These are phyloP conservation scores for Platismatia glauca DNA, from an alignment of 495 filamentous ascomycete species.

Conservation along the genomic window DNA sequence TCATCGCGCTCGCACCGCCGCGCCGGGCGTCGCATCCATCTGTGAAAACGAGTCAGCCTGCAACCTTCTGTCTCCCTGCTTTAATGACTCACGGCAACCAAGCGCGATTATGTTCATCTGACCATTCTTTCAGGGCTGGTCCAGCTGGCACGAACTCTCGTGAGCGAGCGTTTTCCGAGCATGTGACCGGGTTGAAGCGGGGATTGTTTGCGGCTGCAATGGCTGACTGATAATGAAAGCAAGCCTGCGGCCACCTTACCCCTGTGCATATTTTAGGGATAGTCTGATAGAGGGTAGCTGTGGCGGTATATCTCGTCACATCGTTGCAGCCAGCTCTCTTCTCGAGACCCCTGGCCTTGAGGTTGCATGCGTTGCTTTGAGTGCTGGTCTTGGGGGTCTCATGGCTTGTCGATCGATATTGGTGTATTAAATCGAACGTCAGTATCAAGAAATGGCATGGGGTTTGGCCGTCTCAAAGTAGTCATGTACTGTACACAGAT, in stretches of 20 bases:
- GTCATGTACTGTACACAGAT: too few relatives aligned
- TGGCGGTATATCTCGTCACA: slow-evolving; percentile 11
- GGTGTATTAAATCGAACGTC: too few relatives aligned
- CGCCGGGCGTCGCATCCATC: slow-evolving; percentile 14
- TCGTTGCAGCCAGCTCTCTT: slow-evolving; percentile 15
- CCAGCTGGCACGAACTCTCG: slow-evolving; percentile 3
- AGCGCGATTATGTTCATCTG: slow-evolving; percentile 15
- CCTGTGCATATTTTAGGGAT: slow-evolving; percentile 11
- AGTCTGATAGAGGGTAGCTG: slow-evolving; percentile 13
- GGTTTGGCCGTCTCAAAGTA: too few relatives aligned
- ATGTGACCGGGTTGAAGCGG: slow-evolving; percentile 18
- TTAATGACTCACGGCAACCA: too few relatives aligned
- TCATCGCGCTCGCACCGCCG: slow-evolving; percentile 17
- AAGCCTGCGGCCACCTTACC: slow-evolving; percentile 14
- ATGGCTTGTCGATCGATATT: slow-evolving; percentile 18
- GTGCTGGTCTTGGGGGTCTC: slow-evolving; percentile 17
- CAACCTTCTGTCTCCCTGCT: too few relatives aligned
- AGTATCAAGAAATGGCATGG: too few relatives aligned
- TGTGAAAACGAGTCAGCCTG: too few relatives aligned
- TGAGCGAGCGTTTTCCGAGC: slow-evolving; percentile 11
- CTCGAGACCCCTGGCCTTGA: slow-evolving; percentile 14
- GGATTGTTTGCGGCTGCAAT: slow-evolving; percentile 10
- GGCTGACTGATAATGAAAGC: slow-evolving; percentile 20
- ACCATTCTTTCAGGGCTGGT: slow-evolving; percentile 12
- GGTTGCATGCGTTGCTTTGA: slow-evolving; percentile 15